Evolutionary conservation across 2,329 filamentous ascomycete genomes (phyloP), one percentile per base, ranked within the genome.

Genomic region (Calonectria ilicicola): DNA sequence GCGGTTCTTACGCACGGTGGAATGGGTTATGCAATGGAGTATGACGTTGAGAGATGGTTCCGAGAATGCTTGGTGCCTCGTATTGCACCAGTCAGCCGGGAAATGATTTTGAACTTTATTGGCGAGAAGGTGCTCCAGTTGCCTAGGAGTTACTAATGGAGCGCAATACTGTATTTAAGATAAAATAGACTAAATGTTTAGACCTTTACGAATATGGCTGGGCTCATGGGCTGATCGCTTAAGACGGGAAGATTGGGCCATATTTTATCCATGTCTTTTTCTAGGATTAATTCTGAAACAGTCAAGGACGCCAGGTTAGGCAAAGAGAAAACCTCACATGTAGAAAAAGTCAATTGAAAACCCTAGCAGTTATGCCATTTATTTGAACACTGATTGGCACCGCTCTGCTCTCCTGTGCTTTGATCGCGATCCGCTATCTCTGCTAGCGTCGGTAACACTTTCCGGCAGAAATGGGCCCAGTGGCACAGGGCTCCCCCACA

Each of bases 21-120:
- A 0, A 93, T 93, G 90, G 91, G 91, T 1, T 93, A 93, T 78
- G 90, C 91, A 0, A 85, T 87, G 46, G 90, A 92, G 78, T 93
- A 92, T 78, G 90, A 93, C 80, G 91, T 93, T 14, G 91, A 93
- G 81, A 84, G 91, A 53, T 93, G 90, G 83, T 85, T 93, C 70
- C 83, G 91, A n/a, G 92, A 93, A 80, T 90, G 90, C 66, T 85
- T 93, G 70, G 89, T 93, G 46, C 91, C 91, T 3, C 83, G 92
- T 12, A 91, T 93, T 65, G 91, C 91, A 12, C 91, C 91, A 0
- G 88, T 93, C 0, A 92, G 89, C 69, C 82, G 91, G 74, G 93
- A 95, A 84, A 95, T 95, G 93, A 93, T 95, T 65, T 84, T 94
- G 85, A 95, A 94, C 76, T 94, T 91, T 80, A 89, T 95, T 15